Percentiles rank a stretch among this genome's conserved stretches.
Evolutionary conservation across 140 eudicot species (phyloP).

Genomic region (Ambrosia hybrid): DNA sequence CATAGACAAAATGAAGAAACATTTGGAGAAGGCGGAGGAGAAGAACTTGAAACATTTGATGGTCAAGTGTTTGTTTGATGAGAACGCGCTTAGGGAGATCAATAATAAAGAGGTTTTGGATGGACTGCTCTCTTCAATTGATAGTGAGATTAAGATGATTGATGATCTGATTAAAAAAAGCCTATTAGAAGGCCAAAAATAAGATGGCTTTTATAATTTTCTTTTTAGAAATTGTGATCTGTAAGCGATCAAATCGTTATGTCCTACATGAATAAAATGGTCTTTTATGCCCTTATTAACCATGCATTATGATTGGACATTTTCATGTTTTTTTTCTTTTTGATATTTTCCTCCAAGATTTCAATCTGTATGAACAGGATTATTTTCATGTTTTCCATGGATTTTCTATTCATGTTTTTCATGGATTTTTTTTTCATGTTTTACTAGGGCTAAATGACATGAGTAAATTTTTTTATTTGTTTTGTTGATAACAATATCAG

Average conservation of each 20-base stretch:
- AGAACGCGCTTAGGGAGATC: not conserved
- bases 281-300: not conserved
- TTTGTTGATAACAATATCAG: not conserved
- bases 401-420: too few species aligned
- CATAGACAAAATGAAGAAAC: constrained; percentile 26
- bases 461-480: not conserved
- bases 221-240: not conserved
- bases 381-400: not conserved
- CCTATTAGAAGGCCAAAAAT: not conserved
- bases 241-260: not conserved
- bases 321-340: not conserved
- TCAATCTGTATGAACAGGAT: not conserved
- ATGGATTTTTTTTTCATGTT: too few species aligned
- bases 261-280: constrained; percentile 18
- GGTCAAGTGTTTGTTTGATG: constrained; percentile 21
- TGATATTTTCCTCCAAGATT: not conserved
- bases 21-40: constrained; percentile 23
- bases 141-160: constrained; percentile 14
- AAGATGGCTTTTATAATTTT: constrained; percentile 1
- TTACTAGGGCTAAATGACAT: too few species aligned
- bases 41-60: constrained; percentile 10
- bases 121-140: not conserved
- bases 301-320: not conserved
- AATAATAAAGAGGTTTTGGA: constrained; percentile 10
- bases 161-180: constrained; percentile 8